phyloP scores from a whole-genome alignment of 768 basidiomycete genomes.

The Lactarius psammicola region DNA sequence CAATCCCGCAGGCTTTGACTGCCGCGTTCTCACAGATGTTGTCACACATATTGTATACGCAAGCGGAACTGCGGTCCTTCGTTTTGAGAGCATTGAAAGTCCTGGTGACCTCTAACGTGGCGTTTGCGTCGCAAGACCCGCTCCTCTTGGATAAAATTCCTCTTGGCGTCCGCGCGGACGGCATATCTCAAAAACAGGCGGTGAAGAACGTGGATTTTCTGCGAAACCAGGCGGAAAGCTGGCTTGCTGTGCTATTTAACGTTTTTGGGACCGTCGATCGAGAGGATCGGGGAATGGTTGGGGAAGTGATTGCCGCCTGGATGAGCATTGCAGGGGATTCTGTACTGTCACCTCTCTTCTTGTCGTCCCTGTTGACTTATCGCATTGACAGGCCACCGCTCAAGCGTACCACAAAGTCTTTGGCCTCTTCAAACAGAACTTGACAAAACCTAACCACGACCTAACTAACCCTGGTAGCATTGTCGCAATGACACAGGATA shows the following conservation, averaged over 20 bases:
- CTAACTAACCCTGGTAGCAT: conserved; percentile 44
- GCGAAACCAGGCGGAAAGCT: conserved; percentile 78
- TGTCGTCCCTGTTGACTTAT: background rate
- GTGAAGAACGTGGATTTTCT: conserved; percentile 67
- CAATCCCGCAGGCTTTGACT: conserved; percentile 59
- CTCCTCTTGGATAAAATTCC: conserved; percentile 33
- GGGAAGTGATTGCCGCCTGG: conserved; percentile 89
- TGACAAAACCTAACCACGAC: conserved; percentile 43
- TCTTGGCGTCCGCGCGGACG: conserved; percentile 33
- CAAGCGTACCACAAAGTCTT: conserved; percentile 80
- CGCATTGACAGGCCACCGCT: conserved; percentile 56
- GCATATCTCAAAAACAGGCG: conserved; percentile 59
- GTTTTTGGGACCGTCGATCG: conserved; percentile 86
- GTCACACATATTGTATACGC: conserved; percentile 89
- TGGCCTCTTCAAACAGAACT: conserved; percentile 63
- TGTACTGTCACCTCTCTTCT: conserved; percentile 4
- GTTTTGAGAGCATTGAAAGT: conserved; percentile 79
- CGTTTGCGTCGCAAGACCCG: conserved; percentile 44
- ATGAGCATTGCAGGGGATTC: conserved; percentile 68
- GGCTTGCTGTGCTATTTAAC: conserved; percentile 95
- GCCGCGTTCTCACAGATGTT: conserved; percentile 83
- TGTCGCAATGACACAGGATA: conserved; percentile 72
- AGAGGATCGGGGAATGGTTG: conserved; percentile 72
- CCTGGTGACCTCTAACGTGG: conserved; percentile 77
- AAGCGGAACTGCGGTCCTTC: conserved; percentile 77